phyloP scores from a whole-genome alignment of 2,329 filamentous ascomycete species.

The Colletotrichum sp. region DNA sequence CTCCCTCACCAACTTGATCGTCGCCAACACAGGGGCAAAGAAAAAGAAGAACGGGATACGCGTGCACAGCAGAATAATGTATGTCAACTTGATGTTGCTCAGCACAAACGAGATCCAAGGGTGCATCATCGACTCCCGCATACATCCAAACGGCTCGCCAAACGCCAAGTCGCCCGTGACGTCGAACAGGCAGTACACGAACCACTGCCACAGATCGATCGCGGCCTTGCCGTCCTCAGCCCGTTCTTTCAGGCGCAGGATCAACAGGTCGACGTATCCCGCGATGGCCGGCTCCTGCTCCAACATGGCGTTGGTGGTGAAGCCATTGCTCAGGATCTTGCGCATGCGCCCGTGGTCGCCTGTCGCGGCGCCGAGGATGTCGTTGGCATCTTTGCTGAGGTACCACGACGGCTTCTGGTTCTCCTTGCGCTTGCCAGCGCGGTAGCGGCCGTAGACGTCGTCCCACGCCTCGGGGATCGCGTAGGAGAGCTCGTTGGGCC shows the following conservation, averaged over 20 bases:
- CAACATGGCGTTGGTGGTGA: not conserved
- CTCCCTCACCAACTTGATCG: not conserved
- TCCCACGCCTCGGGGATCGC: not conserved
- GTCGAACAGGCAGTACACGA: not conserved
- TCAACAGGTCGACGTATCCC: not conserved
- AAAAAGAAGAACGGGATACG: not conserved
- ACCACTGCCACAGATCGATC: not conserved
- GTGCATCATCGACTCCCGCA: not conserved
- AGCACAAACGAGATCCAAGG: not conserved
- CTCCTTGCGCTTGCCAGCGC: not conserved
- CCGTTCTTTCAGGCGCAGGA: not conserved
- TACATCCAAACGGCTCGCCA: not conserved
- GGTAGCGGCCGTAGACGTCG: not conserved
- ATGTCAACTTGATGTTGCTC: not conserved
- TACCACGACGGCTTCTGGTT: not conserved
- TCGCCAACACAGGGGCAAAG: not conserved
- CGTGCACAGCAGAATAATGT: not conserved
- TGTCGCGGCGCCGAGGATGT: not conserved
- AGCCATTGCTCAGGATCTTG: not conserved
- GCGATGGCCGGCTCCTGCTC: not conserved
- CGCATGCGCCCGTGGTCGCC: not conserved
- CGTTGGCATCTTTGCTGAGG: not conserved
- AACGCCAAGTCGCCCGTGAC: not conserved
- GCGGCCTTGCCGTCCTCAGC: not conserved
- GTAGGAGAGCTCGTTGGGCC: constrained; percentile 30